Percentiles rank a stretch among this genome's conserved stretches.
phyloP scores from a whole-genome alignment of 768 basidiomycete species.

The Daedalea quercina region DNA sequence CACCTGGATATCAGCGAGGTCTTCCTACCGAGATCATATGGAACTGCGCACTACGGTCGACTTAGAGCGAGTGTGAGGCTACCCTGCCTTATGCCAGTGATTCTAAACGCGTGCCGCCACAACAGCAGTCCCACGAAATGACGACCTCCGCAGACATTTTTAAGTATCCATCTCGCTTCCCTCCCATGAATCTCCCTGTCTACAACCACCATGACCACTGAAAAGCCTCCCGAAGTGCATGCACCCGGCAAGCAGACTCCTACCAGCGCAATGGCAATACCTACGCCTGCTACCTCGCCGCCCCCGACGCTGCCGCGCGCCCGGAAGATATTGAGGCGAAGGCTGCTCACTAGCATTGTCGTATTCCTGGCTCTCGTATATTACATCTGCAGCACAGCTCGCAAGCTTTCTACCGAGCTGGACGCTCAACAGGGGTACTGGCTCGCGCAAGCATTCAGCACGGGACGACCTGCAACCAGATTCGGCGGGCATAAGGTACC shows the following conservation, averaged over 20 bases:
- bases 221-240: too few relatives aligned
- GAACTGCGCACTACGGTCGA: too few relatives aligned
- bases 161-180: too few relatives aligned
- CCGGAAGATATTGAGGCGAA: not conserved
- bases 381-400: not conserved
- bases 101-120: too few relatives aligned
- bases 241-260: not conserved
- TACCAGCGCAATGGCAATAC: not conserved
- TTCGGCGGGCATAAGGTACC: conserved; percentile 15
- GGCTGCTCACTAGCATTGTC: not conserved
- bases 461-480: not conserved
- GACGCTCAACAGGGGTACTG: conserved; percentile 9
- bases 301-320: not conserved
- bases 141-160: too few relatives aligned
- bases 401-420: not conserved
- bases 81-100: too few relatives aligned
- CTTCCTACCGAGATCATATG: too few relatives aligned
- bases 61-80: too few relatives aligned
- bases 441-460: conserved; percentile 14
- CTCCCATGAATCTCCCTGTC: too few relatives aligned
- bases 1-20: too few relatives aligned
- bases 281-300: not conserved
- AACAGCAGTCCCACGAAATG: too few relatives aligned
- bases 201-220: too few relatives aligned
- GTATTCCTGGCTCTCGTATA: not conserved